phyloP scores from a whole-genome alignment of 768 basidiomycete genomes.

The Galerina sulciceps region DNA sequence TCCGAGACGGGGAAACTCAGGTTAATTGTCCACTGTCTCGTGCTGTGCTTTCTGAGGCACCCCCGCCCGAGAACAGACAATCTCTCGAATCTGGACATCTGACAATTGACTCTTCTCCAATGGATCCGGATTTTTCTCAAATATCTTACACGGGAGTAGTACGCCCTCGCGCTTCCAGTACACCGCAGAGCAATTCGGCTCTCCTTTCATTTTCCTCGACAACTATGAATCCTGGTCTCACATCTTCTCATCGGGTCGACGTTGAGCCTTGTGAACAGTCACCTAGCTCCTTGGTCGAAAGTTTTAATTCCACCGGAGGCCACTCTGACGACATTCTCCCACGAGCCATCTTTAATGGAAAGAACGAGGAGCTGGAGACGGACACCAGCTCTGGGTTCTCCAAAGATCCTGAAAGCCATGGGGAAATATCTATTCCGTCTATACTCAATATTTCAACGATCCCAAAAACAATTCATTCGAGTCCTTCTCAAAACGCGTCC shows the following conservation, averaged over 20 bases:
- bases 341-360: slow-evolving; percentile 16
- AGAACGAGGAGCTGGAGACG: slow-evolving; percentile 5
- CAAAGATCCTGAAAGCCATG: slow-evolving; percentile 13
- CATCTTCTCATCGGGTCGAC: slow-evolving; percentile 15
- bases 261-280: slow-evolving; percentile 11
- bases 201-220: slow-evolving; percentile 5
- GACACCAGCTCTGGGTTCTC: not conserved
- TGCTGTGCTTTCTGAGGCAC: not conserved
- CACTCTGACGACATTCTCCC: slow-evolving; percentile 27
- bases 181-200: not conserved
- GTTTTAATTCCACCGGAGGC: slow-evolving; percentile 22
- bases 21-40: not conserved
- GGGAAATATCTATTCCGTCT: slow-evolving; percentile 5
- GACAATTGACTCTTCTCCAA: not conserved
- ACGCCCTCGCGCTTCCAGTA: not conserved
- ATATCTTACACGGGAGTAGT: slow-evolving; percentile 4
- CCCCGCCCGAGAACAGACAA: not conserved
- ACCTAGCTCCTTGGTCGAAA: slow-evolving; percentile 12
- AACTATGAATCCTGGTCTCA: slow-evolving; percentile 6
- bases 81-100: slow-evolving; percentile 4
- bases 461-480: not conserved
- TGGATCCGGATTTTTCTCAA: slow-evolving; percentile 7
- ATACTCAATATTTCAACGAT: not conserved
- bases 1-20: slow-evolving; percentile 1
- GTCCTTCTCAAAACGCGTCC: slow-evolving; percentile 6